Base-by-base conservation (phyloP, 768 basidiomycete species). In the Tylopilus rubrobrunneus region DNA sequence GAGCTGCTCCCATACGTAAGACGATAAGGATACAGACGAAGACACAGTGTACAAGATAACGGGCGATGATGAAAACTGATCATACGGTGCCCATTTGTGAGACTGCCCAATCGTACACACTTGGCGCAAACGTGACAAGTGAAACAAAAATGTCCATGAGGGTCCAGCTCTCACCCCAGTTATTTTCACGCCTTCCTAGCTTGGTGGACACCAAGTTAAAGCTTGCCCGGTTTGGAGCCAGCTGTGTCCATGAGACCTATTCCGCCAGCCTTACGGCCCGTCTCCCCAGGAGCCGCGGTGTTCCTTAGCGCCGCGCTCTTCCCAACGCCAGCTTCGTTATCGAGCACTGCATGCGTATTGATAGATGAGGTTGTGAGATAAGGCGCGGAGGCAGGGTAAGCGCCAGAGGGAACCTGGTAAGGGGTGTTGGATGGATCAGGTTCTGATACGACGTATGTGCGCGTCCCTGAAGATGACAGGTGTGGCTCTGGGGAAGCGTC, bases 401-500 rank as follows among this genome's bases (percentile, higher is more conserved):
- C 87, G 59, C 87, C 87, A 11, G 82, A 79, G 2, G 87, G 87
- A n/a, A 89, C 85, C 59, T 79, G 73, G 60, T 87, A 87, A 31
- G 80, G 79, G 41, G 75, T 78, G 51, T 82, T 66, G 52, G 81
- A 73, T 33, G 80, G 76, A 69, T 88, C 85, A 37, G 87, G 87
- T 65, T 86, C 77, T 31, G 85, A 87, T 57, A 88, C 87, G 57
- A 89, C 85, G 62, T 89, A 85, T 33, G 83, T 85, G 53, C 77
- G 83, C 29, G 77, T 75, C 33, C 81, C 82, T 34, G 72, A 66
- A 36, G 68, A 69, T 2, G 77, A 68, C 21, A 71, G 44, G 54
- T 74, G 65, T 1, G 81, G 78, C 61, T 85, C 82, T 33, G 77
- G 63, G 23, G 77, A 73, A 58, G 67, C 67, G 60, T 86, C 81